Evolutionary conservation across 345 rosid genomes (phyloP).

Genomic region (Eucalyptus marginata): DNA sequence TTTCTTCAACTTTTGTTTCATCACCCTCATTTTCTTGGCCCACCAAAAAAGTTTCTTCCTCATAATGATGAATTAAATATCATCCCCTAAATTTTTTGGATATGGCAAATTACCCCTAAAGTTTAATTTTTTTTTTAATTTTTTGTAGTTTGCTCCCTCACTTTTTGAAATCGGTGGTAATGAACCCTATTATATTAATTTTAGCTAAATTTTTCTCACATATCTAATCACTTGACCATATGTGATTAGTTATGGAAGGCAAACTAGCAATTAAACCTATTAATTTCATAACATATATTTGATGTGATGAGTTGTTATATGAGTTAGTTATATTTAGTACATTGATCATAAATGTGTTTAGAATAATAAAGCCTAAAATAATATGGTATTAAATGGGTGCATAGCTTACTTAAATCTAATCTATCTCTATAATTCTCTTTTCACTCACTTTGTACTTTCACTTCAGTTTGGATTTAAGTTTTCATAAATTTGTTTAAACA

Average conservation of each 20-base stretch:
- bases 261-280: too few species aligned
- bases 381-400: too few species aligned
- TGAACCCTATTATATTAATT: background rate
- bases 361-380: too few species aligned
- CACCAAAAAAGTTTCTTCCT: background rate
- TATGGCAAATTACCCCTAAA: background rate
- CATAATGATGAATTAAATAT: background rate
- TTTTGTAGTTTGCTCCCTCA: accelerated
- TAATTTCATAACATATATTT: too few species aligned
- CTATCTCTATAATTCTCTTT: accelerated
- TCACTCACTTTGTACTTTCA: too few species aligned
- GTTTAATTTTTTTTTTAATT: background rate
- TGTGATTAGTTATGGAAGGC: background rate
- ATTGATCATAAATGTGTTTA: accelerated
- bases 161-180: background rate
- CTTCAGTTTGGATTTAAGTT: too few species aligned
- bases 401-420: too few species aligned
- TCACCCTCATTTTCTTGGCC: background rate
- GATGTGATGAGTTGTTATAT: too few species aligned
- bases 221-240: accelerated
- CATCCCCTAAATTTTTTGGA: background rate
- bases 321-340: too few species aligned
- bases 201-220: background rate
- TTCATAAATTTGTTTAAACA: accelerated
- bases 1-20: background rate